These are phyloP conservation scores for Euphorbia corollata DNA, from an alignment of 441 rosid species.

Conservation along the genomic window DNA sequence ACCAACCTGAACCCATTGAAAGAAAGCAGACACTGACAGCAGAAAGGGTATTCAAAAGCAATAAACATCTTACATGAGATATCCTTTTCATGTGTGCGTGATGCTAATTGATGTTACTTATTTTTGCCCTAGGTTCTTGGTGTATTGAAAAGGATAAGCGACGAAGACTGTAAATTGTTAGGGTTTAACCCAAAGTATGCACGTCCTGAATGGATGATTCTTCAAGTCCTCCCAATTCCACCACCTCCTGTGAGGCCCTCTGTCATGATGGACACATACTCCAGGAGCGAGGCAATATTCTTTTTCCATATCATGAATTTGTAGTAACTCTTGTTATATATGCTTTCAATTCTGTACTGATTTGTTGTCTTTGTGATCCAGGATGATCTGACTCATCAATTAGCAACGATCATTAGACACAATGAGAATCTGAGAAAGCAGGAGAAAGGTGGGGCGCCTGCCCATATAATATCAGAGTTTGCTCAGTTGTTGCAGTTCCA, in stretches of 20 bases:
- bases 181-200: slow-evolving; percentile 95
- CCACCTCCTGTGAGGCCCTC: slow-evolving; percentile 99
- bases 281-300: slow-evolving; percentile 85
- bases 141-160: slow-evolving; percentile 92
- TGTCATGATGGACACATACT: slow-evolving; percentile 98
- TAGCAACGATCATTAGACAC: slow-evolving; percentile 92
- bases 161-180: slow-evolving; percentile 73
- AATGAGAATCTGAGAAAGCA: slow-evolving; percentile 87
- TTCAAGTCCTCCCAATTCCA: slow-evolving; percentile 95
- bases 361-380: slow-evolving; percentile 31
- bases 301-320: slow-evolving; percentile 3
- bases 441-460: slow-evolving; percentile 97
- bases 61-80: too few species aligned
- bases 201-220: slow-evolving; percentile 99
- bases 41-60: too few species aligned
- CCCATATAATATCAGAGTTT: slow-evolving; percentile 94
- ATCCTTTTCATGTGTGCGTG: slow-evolving; percentile 6
- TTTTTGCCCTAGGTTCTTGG: slow-evolving; percentile 54
- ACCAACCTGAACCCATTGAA: slow-evolving; percentile 92
- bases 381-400: slow-evolving; percentile 96
- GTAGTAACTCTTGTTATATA: not conserved
- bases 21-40: slow-evolving; percentile 95
- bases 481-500: slow-evolving; percentile 94
- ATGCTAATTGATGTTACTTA: slow-evolving; percentile 15
- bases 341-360: not conserved